Conservation (phyloP, 2,329 filamentous ascomycete genomes). For the Xylaria arbuscula region DNA sequence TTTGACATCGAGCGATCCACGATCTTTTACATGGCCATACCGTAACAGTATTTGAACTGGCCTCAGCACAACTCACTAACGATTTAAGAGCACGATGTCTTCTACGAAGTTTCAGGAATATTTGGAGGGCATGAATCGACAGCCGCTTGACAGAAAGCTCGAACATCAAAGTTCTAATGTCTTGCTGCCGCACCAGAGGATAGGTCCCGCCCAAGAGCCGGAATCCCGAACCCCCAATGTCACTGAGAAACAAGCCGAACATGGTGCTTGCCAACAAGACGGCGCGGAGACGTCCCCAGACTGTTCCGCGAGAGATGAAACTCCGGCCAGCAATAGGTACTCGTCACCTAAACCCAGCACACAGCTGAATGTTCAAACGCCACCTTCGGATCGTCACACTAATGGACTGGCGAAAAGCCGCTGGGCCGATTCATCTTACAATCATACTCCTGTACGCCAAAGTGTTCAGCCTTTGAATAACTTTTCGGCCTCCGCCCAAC, state of each 20-base stretch:
- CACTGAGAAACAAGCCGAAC: neutral
- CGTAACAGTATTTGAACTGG: neutral
- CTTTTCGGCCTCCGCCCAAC: neutral
- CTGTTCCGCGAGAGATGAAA: too few species aligned
- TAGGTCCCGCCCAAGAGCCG: neutral
- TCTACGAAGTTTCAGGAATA: conserved; percentile 14
- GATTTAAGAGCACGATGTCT: neutral
- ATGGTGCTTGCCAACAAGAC: neutral
- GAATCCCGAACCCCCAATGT: neutral
- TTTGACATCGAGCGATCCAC: neutral
- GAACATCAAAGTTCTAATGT: neutral
- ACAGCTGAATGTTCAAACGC: neutral
- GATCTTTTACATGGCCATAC: neutral
- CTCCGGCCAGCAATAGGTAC: neutral
- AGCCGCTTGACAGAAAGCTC: conserved; percentile 17
- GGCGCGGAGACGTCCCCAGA: neutral
- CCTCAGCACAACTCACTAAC: conserved; percentile 1
- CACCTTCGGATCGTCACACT: neutral
- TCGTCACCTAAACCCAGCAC: neutral
- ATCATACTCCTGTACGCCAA: neutral
- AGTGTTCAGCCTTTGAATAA: neutral
- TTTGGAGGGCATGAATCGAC: conserved; percentile 24
- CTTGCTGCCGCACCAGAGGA: conserved; percentile 31
- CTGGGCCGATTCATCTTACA: conserved; percentile 19
- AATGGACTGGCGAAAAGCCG: conserved; percentile 22